Evolutionary conservation across 2,329 filamentous ascomycete genomes (phyloP).

Genomic region (Amylocarpus encephaloides): DNA sequence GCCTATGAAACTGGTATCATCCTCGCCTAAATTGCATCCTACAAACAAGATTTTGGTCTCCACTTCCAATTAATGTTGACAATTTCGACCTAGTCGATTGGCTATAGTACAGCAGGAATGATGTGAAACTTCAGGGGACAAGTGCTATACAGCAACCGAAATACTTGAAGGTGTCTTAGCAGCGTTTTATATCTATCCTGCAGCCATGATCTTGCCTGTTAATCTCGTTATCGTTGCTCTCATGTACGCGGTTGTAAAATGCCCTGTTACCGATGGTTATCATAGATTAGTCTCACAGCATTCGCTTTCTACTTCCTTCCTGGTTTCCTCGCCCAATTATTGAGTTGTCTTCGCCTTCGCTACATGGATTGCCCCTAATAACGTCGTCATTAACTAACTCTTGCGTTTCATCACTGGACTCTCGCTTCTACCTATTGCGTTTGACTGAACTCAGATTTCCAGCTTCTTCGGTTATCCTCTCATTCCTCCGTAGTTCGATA

Average conservation of each 20-base stretch:
- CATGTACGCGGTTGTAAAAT: constrained; percentile 41
- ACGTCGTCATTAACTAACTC: constrained; percentile 60
- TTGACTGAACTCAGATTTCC: constrained; percentile 67
- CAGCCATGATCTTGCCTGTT: constrained; percentile 61
- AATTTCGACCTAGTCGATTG: constrained; percentile 56
- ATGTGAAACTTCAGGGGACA: constrained; percentile 50
- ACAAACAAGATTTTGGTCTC: constrained; percentile 61
- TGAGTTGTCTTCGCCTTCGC: constrained; percentile 63
- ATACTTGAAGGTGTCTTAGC: background rate
- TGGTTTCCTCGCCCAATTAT: constrained; percentile 57
- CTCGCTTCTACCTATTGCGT: constrained; percentile 65
- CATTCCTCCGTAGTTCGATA: constrained; percentile 64
- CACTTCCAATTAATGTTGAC: constrained; percentile 54
- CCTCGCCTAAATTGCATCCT: constrained; percentile 64
- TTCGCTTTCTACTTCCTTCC: constrained; percentile 50
- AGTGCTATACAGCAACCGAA: constrained; percentile 39
- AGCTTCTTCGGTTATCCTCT: constrained; percentile 21
- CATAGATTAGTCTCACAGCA: constrained; percentile 35
- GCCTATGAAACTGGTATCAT: constrained; percentile 67
- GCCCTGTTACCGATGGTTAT: constrained; percentile 34
- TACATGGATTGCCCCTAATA: constrained; percentile 66
- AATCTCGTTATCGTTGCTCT: constrained; percentile 47
- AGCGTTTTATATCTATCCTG: constrained; percentile 35
- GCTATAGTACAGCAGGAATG: constrained; percentile 57
- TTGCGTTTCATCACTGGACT: constrained; percentile 62